Conservation (phyloP, 352 stramenopile species). For the Globisporangium perplexum region DNA sequence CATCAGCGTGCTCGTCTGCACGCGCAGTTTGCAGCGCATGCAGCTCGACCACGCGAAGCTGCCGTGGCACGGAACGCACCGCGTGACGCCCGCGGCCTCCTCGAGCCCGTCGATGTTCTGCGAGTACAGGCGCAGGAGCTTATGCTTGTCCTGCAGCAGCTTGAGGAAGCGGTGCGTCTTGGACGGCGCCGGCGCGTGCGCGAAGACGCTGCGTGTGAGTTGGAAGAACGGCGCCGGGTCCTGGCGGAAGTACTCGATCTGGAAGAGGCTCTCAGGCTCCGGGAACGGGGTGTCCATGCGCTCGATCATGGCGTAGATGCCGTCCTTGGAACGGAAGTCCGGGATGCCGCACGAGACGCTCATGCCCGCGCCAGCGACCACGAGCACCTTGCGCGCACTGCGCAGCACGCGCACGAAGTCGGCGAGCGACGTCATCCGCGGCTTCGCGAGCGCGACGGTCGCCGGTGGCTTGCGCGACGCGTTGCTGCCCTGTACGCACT, state of each 20-base stretch:
- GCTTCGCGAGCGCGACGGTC: constrained; percentile 17
- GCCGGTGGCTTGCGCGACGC: constrained; percentile 3
- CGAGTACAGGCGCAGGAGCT: constrained; percentile 93
- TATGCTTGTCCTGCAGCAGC: constrained; percentile 86
- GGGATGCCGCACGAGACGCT: constrained; percentile 97
- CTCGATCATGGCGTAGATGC: constrained; percentile 80
- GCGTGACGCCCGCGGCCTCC: constrained; percentile 84
- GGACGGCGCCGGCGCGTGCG: constrained; percentile 77
- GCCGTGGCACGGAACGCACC: constrained; percentile 94
- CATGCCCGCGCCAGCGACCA: constrained; percentile 92
- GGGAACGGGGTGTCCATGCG: constrained; percentile 87
- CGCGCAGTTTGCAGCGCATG: constrained; percentile 78
- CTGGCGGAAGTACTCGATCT: constrained; percentile 96
- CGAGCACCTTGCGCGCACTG: constrained; percentile 83
- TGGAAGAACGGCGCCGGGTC: constrained; percentile 96
- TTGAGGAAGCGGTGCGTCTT: constrained; percentile 95
- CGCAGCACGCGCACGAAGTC: constrained; percentile 73
- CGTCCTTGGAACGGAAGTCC: constrained; percentile 94
- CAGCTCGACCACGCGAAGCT: constrained; percentile 89
- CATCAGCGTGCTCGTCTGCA: constrained; percentile 46
- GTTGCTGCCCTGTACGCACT: constrained; percentile 51
- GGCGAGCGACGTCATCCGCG: constrained; percentile 25
- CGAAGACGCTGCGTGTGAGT: constrained; percentile 85
- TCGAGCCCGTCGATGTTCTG: constrained; percentile 99
- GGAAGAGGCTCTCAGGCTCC: constrained; percentile 97